Base-by-base conservation (phyloP, 2,329 filamentous ascomycete species). In the Alternaria sp. region DNA sequence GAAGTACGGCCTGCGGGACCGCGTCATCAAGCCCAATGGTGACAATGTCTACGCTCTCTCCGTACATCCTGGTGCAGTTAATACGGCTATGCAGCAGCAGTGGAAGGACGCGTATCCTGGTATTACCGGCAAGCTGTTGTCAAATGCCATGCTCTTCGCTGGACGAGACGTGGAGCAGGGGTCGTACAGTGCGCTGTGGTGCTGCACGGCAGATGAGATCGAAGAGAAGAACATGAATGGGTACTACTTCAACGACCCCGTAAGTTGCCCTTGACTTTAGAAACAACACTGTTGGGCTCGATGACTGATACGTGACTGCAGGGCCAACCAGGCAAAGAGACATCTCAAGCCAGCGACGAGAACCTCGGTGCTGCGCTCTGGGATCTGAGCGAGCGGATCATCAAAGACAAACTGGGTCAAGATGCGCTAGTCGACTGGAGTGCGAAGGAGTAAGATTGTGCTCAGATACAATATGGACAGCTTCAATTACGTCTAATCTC, bases 41-140 rank as follows among this genome's bases (percentile, higher is more conserved):
- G 81, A 84, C 52, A 73, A 76, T 5, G 78, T 84, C 17, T 81
- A 79, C 62, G 81, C 80, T 1, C 58, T 83, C 25, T 74, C 80
- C 5, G 81, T 84, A 1, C 81, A 84, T 59, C 82, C 82, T 4
- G 81, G 81, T 10, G 67, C 65, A 0, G 73, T 83, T 21, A 83
- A 81, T 8, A 83, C 82, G 0, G 74, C 75, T 4, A 83, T 83
- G 78, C 81, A 83, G 56, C 74, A 83, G 55, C 81, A 84, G 60
- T 84, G 81, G 81, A 83, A 83, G 61, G 80, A 82, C 15, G 81
- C 82, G 0, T 83, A 83, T 47, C 82, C 81, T 0, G 81, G 81
- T 0, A 67, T 84, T 0, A 74, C 77, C 0, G 82, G 82, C 1
- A 79, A 78, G 25, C 64, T 83, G 1, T 61, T 83, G 3, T 75